Evolutionary conservation across 202 grass and related monocot species (phyloP).

Genomic region (Dendrocalamus latiflorus): DNA sequence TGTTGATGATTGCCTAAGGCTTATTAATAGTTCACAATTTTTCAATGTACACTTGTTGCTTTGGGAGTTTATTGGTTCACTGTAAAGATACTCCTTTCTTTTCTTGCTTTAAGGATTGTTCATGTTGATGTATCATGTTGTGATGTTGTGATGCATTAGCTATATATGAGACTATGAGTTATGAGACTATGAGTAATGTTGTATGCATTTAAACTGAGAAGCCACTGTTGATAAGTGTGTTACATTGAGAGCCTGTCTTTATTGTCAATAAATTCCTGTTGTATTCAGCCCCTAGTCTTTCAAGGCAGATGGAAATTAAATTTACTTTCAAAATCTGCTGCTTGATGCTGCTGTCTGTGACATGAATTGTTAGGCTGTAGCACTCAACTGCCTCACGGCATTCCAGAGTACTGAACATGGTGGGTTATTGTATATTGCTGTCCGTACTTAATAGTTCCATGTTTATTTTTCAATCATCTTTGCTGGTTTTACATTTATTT

Average conservation of each 20-base stretch:
- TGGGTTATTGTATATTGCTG: neutral
- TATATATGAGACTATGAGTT: neutral
- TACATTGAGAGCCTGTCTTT: neutral
- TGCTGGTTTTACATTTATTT: neutral
- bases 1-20: neutral
- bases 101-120: neutral
- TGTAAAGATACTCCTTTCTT: neutral
- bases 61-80: neutral
- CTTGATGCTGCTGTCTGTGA: neutral
- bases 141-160: neutral
- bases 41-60: neutral
- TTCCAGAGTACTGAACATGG: neutral
- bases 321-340: neutral
- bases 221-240: neutral
- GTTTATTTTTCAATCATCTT: neutral
- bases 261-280: too few species aligned
- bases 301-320: neutral
- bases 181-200: neutral
- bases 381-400: neutral
- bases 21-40: neutral
- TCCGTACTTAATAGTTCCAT: neutral
- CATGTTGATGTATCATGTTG: neutral
- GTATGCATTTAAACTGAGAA: neutral
- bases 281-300: too few species aligned
- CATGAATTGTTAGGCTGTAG: neutral